These are phyloP conservation scores for Pythium utonaiense DNA, from an alignment of 352 stramenopile species.

Conservation along the genomic window DNA sequence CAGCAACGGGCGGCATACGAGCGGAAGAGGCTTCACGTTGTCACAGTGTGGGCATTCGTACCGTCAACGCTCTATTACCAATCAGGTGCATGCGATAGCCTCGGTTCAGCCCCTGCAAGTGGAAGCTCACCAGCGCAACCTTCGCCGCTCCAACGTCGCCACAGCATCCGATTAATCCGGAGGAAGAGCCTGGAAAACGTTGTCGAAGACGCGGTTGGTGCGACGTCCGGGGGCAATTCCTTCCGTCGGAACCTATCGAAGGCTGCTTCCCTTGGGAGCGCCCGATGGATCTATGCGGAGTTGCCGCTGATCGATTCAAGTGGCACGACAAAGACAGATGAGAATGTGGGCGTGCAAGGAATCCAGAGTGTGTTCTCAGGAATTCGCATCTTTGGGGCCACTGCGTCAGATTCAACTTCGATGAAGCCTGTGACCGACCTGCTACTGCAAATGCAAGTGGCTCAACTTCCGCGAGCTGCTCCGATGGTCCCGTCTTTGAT, in stretches of 20 bases:
- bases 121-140: neutral
- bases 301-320: slow-evolving; percentile 24
- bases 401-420: neutral
- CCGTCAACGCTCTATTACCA: slow-evolving; percentile 28
- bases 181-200: slow-evolving; percentile 21
- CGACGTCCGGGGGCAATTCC: neutral
- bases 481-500: slow-evolving; percentile 31
- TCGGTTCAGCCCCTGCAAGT: neutral
- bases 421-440: slow-evolving; percentile 17
- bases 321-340: slow-evolving; percentile 22
- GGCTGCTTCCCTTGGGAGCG: slow-evolving; percentile 5
- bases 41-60: slow-evolving; percentile 28
- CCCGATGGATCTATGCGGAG: slow-evolving; percentile 51
- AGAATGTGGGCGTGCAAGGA: neutral
- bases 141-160: slow-evolving; percentile 9
- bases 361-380: slow-evolving; percentile 36
- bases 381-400: slow-evolving; percentile 20
- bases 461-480: slow-evolving; percentile 7
- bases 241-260: neutral
- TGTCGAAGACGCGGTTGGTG: neutral
- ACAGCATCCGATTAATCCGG: slow-evolving; percentile 22
- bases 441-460: slow-evolving; percentile 11
- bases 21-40: slow-evolving; percentile 13
- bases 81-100: neutral
- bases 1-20: slow-evolving; percentile 12